A percentile compares a stretch with the other conserved stretches of the same genome.
Conservation (phyloP, 2,329 filamentous ascomycete species). For the Ophiostoma sp. region DNA sequence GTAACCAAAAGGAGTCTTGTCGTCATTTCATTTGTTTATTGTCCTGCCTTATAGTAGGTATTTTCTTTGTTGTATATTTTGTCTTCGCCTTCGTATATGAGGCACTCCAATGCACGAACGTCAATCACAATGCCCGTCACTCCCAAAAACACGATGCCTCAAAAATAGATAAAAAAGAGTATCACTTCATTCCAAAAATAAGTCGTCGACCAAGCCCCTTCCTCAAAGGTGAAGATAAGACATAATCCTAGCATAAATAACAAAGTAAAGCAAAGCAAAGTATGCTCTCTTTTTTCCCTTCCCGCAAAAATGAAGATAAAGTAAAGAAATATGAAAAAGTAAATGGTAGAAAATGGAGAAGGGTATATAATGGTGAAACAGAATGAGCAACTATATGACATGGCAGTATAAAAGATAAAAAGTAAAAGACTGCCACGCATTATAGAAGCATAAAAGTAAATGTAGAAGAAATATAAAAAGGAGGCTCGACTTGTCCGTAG, state of each 20-base stretch:
- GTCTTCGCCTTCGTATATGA: neutral
- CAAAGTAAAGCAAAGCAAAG: neutral
- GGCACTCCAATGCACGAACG: neutral
- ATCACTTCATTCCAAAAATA: conserved; percentile 18
- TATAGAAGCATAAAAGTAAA: neutral
- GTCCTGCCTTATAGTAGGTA: neutral
- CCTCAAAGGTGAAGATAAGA: neutral
- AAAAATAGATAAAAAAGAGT: conserved; percentile 1
- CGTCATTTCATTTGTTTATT: neutral
- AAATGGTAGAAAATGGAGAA: conserved; percentile 4
- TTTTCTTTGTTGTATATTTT: neutral
- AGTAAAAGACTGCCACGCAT: neutral
- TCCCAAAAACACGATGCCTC: neutral
- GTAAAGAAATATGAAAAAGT: conserved; percentile 14
- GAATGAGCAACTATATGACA: neutral
- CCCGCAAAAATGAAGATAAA: conserved; percentile 17
- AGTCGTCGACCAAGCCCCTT: conserved; percentile 9
- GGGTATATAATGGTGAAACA: conserved; percentile 19
- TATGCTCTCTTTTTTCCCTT: conserved; percentile 1
- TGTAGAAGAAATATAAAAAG: neutral
- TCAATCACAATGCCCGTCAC: neutral
- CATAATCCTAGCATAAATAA: conserved; percentile 16
- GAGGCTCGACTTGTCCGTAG: too few relatives aligned
- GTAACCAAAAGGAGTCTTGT: neutral
- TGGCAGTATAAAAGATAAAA: conserved; percentile 7